phyloP scores from a whole-genome alignment of 441 rosid genomes.

The Erodium moschatum region DNA sequence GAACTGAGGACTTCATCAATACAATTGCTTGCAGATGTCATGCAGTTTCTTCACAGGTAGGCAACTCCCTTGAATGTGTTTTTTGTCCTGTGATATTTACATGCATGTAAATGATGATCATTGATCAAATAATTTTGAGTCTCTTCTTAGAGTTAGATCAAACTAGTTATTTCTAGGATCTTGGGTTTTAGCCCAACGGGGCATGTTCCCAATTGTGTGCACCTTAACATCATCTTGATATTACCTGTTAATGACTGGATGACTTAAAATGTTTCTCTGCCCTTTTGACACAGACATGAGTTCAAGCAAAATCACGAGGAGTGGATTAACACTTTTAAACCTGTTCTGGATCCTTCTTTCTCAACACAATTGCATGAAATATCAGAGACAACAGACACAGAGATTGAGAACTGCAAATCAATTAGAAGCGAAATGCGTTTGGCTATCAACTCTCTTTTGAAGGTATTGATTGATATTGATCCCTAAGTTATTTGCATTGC shows the following conservation, averaged over 20 bases:
- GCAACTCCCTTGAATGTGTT: background rate
- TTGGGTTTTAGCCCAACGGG: background rate
- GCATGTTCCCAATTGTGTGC: background rate
- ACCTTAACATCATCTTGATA: background rate
- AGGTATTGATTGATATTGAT: constrained; percentile 36
- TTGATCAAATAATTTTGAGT: background rate
- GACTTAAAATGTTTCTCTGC: constrained; percentile 13
- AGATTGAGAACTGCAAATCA: constrained; percentile 55
- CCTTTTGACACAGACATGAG: constrained; percentile 52
- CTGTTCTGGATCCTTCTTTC: constrained; percentile 49
- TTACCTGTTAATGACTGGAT: background rate
- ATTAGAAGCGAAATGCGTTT: constrained; percentile 65
- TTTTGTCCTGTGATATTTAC: background rate
- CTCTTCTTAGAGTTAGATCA: background rate
- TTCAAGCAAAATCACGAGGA: constrained; percentile 54
- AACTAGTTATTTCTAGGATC: background rate
- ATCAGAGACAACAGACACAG: constrained; percentile 36
- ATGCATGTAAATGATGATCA: background rate
- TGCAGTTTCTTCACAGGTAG: constrained; percentile 68
- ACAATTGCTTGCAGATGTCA: constrained; percentile 45
- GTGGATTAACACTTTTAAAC: constrained; percentile 66
- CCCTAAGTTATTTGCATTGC: background rate
- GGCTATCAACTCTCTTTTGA: constrained; percentile 64
- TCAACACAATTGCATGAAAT: constrained; percentile 40
- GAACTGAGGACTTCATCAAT: constrained; percentile 40